These are phyloP conservation scores for Paracamarosporium sp. DNA, from an alignment of 2,329 filamentous ascomycete species.

Conservation along the genomic window DNA sequence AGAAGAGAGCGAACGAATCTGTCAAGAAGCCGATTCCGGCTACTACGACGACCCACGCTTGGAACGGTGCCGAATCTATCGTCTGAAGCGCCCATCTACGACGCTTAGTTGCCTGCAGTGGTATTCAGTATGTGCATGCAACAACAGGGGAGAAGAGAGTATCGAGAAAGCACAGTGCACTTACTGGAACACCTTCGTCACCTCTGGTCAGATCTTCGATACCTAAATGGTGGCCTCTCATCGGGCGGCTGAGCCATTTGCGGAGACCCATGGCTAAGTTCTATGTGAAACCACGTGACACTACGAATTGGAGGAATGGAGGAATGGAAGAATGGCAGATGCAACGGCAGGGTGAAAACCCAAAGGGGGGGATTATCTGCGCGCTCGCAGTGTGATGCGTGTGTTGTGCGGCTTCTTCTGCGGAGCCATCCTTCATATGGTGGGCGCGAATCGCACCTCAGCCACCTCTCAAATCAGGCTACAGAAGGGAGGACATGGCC, in stretches of 20 bases:
- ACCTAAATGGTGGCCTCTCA: slow-evolving; percentile 36
- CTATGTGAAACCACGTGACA: slow-evolving; percentile 3
- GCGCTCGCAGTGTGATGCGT: slow-evolving; percentile 1
- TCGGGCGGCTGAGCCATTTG: slow-evolving; percentile 39
- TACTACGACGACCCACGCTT: slow-evolving; percentile 46
- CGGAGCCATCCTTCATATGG: slow-evolving; percentile 20
- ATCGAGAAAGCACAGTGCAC: background rate
- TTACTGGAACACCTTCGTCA: slow-evolving; percentile 39
- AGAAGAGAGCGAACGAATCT: slow-evolving; percentile 49
- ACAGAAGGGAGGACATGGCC: background rate
- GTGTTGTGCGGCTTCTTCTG: slow-evolving; percentile 8
- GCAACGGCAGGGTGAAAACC: background rate
- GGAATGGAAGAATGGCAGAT: slow-evolving; percentile 8
- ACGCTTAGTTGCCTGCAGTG: slow-evolving; percentile 30
- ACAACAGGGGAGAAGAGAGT: background rate
- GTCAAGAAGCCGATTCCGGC: slow-evolving; percentile 50
- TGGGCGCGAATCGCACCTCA: slow-evolving; percentile 15
- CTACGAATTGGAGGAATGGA: background rate
- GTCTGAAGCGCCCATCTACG: slow-evolving; percentile 42
- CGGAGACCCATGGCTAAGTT: slow-evolving; percentile 30
- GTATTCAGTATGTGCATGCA: background rate
- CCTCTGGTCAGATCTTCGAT: slow-evolving; percentile 40
- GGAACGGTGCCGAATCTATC: slow-evolving; percentile 42
- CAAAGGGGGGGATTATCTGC: background rate
- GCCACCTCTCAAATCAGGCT: slow-evolving; percentile 17